These are phyloP conservation scores for Guyanaporus albipodus DNA, from an alignment of 768 basidiomycete species.

Conservation along the genomic window DNA sequence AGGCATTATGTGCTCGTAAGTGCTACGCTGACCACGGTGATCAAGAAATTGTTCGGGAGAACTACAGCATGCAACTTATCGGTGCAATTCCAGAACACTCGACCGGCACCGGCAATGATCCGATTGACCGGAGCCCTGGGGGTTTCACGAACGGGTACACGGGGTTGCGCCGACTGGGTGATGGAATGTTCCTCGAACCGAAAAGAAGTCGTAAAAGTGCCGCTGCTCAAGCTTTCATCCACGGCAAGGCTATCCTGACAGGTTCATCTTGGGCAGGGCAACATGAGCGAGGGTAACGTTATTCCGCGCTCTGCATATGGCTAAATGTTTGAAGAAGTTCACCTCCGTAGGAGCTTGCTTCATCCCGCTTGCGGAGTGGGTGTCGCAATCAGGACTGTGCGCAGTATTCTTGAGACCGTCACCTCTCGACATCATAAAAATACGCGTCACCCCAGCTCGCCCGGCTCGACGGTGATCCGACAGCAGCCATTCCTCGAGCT, in stretches of 20 bases:
- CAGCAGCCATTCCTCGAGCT: background rate
- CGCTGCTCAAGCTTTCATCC: background rate
- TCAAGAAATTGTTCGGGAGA: background rate
- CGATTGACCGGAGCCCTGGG: background rate
- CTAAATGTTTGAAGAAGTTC: slow-evolving; percentile 5
- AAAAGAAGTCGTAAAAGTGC: background rate
- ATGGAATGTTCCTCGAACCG: background rate
- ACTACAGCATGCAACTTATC: background rate
- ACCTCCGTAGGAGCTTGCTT: background rate
- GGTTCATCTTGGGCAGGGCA: background rate
- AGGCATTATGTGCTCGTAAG: too few species aligned
- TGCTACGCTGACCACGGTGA: too few species aligned
- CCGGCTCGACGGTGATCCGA: slow-evolving; percentile 5
- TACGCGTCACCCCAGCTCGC: slow-evolving; percentile 3
- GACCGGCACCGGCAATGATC: background rate
- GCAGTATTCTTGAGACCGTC: background rate
- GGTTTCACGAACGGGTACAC: slow-evolving; percentile 1
- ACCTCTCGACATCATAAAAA: background rate
- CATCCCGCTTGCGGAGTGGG: too few species aligned
- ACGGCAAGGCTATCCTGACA: background rate
- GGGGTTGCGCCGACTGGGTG: background rate
- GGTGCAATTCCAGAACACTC: background rate
- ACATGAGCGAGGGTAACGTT: slow-evolving; percentile 1
- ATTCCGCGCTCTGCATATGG: slow-evolving; percentile 1
- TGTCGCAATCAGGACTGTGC: background rate